Base-by-base conservation (phyloP, 176 grass and related monocot genomes). In the Echinochloa phyllopogon region DNA sequence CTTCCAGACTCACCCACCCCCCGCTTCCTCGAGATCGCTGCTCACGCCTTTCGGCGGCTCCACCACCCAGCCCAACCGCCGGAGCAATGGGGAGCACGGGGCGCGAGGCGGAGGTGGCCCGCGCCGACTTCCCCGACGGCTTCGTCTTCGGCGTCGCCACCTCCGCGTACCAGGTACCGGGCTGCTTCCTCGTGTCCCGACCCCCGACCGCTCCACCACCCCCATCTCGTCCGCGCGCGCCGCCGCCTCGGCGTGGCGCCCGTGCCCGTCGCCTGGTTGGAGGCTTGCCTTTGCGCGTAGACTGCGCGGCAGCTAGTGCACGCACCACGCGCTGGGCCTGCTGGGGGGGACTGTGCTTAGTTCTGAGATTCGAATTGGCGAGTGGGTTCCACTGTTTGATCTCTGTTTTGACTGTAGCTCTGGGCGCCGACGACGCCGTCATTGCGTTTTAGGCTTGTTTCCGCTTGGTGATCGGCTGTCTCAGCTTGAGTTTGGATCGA, bases 101-200 rank as follows among this genome's bases (percentile, higher is more conserved):
- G 55, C 11, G 16, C 78, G 77, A 82, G 70, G 74, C 36, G 73
- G 86, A 87, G 67, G 84, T 97, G 25, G 25, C 55, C 85, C 85
- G 94, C 80, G 88, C 78, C 78, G 94, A 94, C 86, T 94, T 97
- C 64, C 91, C 91, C 62, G 77, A 88, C 20, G 89, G 90, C 63
- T 97, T 97, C 89, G 78, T 94, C 82, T 97, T 97, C 83, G 94
- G 94, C n/a, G 91, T 94, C 82, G 94, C 94, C 89, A 97, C 94
- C 86, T 97, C 94, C n/a, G 91, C 89, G 50, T 88, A 96, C 67
- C 94, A 95, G 93, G 94, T 94, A 36, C 4, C 2, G 0, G 1
- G 12, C 1, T 0, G 0, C 42, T 6, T n/a, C 48, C 2, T 51
- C 33, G 59, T 2, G 11, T 14, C 25, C 8, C 11, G n/a, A n/a